Percentiles rank a stretch among this genome's conserved stretches.
Conservation (phyloP, 2,329 filamentous ascomycete species). For the Pseudogymnoascus sp. region DNA sequence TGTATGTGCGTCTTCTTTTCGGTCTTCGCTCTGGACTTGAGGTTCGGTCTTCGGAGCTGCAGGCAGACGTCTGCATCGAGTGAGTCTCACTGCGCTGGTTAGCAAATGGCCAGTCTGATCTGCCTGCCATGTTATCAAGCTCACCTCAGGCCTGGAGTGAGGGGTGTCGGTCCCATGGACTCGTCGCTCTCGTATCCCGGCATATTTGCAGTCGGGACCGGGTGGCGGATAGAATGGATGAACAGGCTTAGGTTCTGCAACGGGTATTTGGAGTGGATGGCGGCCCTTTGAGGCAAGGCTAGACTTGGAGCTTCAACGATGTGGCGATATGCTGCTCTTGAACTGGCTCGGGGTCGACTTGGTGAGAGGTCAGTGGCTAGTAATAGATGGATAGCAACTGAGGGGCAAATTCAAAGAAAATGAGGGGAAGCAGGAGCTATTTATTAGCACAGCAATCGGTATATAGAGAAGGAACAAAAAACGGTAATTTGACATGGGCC, state of each 20-base stretch:
- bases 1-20: not conserved
- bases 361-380: not conserved
- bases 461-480: too few species aligned
- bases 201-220: not conserved
- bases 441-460: not conserved
- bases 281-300: not conserved
- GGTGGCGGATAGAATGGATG: not conserved
- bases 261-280: not conserved
- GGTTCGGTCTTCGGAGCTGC: not conserved
- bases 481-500: too few species aligned
- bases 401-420: not conserved
- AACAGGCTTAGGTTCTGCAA: not conserved
- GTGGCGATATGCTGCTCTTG: not conserved
- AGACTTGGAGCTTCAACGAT: not conserved
- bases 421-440: not conserved
- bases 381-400: not conserved
- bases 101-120: not conserved
- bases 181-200: not conserved
- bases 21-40: not conserved
- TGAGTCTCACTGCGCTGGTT: not conserved
- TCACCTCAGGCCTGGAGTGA: not conserved
- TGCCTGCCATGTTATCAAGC: not conserved
- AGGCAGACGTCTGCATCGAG: not conserved
- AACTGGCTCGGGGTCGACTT: not conserved
- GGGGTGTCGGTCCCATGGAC: not conserved